Evolutionary conservation across 2,329 filamentous ascomycete species (phyloP).

Genomic region (Nectriaceae sp.): DNA sequence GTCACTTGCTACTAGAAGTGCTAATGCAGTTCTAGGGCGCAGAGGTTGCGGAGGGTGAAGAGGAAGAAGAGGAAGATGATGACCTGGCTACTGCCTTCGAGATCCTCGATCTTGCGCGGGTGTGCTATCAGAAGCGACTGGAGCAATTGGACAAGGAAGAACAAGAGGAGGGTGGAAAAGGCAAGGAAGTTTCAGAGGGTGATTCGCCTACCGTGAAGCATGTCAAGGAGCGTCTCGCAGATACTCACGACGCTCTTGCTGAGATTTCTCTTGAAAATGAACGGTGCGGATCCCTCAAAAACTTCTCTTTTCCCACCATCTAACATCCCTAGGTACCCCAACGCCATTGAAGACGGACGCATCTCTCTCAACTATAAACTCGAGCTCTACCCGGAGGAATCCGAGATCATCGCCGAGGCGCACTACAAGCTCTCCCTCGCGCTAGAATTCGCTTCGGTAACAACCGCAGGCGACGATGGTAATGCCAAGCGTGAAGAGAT

Average conservation of each 20-base stretch:
- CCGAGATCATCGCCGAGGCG: constrained; percentile 86
- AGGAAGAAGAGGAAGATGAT: constrained; percentile 64
- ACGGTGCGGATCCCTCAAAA: constrained; percentile 49
- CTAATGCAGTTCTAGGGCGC: constrained; percentile 22
- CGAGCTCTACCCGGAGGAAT: constrained; percentile 76
- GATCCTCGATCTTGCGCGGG: constrained; percentile 77
- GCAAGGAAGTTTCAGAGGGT: constrained; percentile 42
- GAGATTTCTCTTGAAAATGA: constrained; percentile 98
- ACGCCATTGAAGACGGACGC: constrained; percentile 83
- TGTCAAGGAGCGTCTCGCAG: constrained; percentile 83
- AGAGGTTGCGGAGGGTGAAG: constrained; percentile 45
- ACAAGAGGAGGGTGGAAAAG: constrained; percentile 40
- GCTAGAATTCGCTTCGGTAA: constrained; percentile 88
- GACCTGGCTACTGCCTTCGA: constrained; percentile 81
- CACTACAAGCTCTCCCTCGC: constrained; percentile 96
- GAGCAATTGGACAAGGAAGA: constrained; percentile 39
- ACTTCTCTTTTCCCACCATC: constrained; percentile 1
- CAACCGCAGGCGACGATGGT: constrained; percentile 54
- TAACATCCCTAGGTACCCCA: constrained; percentile 61
- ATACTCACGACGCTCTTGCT: constrained; percentile 90
- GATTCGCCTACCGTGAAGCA: constrained; percentile 51
- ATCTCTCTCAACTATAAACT: constrained; percentile 78
- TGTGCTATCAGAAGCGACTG: constrained; percentile 62
- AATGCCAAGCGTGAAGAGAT: constrained; percentile 52
- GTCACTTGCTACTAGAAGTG: background rate